Base-by-base conservation (phyloP, 768 basidiomycete genomes). In the Sarcodon sp. region DNA sequence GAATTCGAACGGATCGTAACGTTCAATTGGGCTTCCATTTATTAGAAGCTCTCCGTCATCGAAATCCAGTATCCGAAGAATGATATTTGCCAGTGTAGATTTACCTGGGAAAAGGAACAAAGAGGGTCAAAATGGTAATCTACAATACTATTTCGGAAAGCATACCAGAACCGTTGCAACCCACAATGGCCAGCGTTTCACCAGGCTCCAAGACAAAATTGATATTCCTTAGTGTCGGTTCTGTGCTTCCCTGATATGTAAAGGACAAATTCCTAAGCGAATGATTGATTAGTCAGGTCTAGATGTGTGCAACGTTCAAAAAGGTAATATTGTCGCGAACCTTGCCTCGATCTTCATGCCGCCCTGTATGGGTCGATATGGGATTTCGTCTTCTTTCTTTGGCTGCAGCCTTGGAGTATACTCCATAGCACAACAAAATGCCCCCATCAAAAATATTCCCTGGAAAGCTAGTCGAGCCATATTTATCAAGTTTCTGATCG, bases 131-230 rank as follows among this genome's bases (percentile, higher is more conserved):
- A 12, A 44, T 37, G 13, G 33, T 21, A 31, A 16, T 41, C 39
- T 27, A 27, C 39, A 18, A 45, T 16, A 21, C 44, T 8, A 21
- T 45, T 7, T 21, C 27, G 43, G 43, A 31, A 44, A 44, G 61
- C 70, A 61, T 61, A 75, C 86, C 86, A 54, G 85, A 88, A 53
- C 86, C 85, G 47, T 88, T 87, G 62, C 77, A 82, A 15, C 85
- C 89, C 16, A 91, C 89, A 51, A 93, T 81, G 10, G 90, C 90
- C 44, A 92, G 72, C 35, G 72, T 81, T 66, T 88, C 84, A 10
- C 90, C 90, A 12, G 87, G 68, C 48, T 76, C 66, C 39, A 93
- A 68, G 21, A 69, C 71, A 51, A 93, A 77, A 55, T 68, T 84
- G 56, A 92, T 71, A 57, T 87, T 70, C 53, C 67, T 71, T 43